Conservation (phyloP, 1,139 yeast genomes). For the Debaryomycetaceae sp. region DNA sequence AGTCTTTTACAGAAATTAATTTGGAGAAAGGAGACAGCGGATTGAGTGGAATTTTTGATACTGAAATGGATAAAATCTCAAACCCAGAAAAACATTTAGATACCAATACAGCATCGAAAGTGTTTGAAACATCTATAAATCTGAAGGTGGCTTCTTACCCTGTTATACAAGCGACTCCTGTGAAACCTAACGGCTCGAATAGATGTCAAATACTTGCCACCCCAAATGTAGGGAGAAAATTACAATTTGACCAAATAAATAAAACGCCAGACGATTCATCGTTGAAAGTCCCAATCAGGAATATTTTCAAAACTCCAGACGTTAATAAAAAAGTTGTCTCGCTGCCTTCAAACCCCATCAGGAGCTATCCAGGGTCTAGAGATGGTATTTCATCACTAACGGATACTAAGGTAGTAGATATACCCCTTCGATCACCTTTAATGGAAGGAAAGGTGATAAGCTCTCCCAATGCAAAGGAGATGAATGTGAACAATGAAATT, state of each 20-base stretch:
- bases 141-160: neutral
- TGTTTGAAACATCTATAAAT: neutral
- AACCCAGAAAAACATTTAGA: neutral
- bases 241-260: neutral
- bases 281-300: neutral
- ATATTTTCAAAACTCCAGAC: neutral
- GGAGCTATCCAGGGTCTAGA: neutral
- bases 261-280: neutral
- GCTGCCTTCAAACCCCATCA: neutral
- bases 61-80: neutral
- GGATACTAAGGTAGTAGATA: neutral
- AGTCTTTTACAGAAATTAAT: slow-evolving; percentile 4
- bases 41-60: neutral
- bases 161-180: neutral
- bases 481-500: neutral
- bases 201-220: neutral
- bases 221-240: neutral
- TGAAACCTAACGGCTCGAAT: neutral
- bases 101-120: neutral
- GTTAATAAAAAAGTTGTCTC: neutral
- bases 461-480: neutral
- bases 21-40: neutral
- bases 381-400: neutral
- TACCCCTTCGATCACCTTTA: neutral
- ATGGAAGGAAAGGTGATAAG: neutral